These are phyloP conservation scores for Fusarium napiforme DNA, from an alignment of 2,329 filamentous ascomycete species.

Conservation along the genomic window DNA sequence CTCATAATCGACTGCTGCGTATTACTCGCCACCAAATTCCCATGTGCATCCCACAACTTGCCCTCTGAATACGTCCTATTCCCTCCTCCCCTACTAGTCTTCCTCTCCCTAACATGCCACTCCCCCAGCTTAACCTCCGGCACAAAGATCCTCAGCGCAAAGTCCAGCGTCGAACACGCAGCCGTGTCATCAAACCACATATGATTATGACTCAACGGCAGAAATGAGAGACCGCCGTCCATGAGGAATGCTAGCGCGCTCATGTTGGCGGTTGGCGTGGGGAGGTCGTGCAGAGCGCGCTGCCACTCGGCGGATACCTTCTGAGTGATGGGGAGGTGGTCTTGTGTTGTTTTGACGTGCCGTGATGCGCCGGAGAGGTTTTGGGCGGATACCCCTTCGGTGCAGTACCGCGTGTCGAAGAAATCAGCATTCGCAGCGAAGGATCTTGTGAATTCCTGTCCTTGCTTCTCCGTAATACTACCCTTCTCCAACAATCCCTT, in stretches of 20 bases:
- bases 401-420: constrained; percentile 52
- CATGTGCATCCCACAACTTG: constrained; percentile 57
- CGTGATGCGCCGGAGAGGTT: constrained; percentile 56
- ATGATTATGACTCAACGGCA: constrained; percentile 56
- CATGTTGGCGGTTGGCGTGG: constrained; percentile 47
- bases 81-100: constrained; percentile 50
- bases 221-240: constrained; percentile 57
- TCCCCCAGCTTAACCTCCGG: constrained; percentile 51
- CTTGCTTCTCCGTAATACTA: constrained; percentile 36
- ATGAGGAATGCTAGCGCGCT: constrained; percentile 56
- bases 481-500: constrained; percentile 40
- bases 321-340: constrained; percentile 46
- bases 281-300: constrained; percentile 39
- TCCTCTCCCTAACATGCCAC: constrained; percentile 58
- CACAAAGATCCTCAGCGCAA: constrained; percentile 58
- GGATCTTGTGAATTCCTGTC: constrained; percentile 32
- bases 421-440: constrained; percentile 47
- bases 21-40: constrained; percentile 58
- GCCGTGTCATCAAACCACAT: constrained; percentile 56
- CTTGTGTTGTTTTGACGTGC: constrained; percentile 51
- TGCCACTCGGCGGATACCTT: constrained; percentile 57
- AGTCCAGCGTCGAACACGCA: constrained; percentile 61
- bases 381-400: constrained; percentile 56
- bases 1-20: constrained; percentile 58
- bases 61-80: constrained; percentile 59